Conservation (phyloP, 352 stramenopile species). For the Globisporangium solare region DNA sequence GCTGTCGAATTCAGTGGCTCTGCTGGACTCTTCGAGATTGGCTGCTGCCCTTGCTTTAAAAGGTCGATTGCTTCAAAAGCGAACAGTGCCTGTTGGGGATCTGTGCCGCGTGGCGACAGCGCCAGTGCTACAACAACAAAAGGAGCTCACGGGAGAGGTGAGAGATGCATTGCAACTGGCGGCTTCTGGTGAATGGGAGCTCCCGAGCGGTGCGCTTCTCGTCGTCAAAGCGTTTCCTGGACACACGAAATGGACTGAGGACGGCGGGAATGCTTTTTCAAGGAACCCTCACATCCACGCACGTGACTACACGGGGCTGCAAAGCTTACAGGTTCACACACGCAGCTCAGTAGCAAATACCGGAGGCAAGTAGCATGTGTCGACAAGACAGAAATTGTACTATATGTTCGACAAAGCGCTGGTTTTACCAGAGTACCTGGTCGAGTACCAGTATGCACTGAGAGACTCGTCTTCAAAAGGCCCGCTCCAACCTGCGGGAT, state of each 20-base stretch:
- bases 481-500: not conserved
- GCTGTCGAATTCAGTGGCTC: slow-evolving; percentile 68
- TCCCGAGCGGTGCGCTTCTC: slow-evolving; percentile 45
- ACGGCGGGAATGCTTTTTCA: slow-evolving; percentile 12
- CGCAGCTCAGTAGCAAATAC: slow-evolving; percentile 6
- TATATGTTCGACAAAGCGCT: slow-evolving; percentile 79
- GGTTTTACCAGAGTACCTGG: slow-evolving; percentile 81
- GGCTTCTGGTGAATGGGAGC: slow-evolving; percentile 36
- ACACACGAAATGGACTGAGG: slow-evolving; percentile 39
- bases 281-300: slow-evolving; percentile 16
- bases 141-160: slow-evolving; percentile 29
- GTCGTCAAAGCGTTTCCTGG: slow-evolving; percentile 86
- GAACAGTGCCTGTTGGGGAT: slow-evolving; percentile 14
- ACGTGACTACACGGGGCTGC: slow-evolving; percentile 34
- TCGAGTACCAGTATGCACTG: slow-evolving; percentile 72
- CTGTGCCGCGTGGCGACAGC: slow-evolving; percentile 12
- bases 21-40: slow-evolving; percentile 45
- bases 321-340: slow-evolving; percentile 68
- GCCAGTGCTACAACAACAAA: slow-evolving; percentile 20
- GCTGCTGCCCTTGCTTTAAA: slow-evolving; percentile 20
- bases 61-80: slow-evolving; percentile 14
- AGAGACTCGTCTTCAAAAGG: not conserved
- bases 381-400: slow-evolving; percentile 59
- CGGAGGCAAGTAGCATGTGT: not conserved
- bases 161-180: slow-evolving; percentile 34